Evolutionary conservation across 441 rosid species (phyloP).

Genomic region (Erysimum pusillum): DNA sequence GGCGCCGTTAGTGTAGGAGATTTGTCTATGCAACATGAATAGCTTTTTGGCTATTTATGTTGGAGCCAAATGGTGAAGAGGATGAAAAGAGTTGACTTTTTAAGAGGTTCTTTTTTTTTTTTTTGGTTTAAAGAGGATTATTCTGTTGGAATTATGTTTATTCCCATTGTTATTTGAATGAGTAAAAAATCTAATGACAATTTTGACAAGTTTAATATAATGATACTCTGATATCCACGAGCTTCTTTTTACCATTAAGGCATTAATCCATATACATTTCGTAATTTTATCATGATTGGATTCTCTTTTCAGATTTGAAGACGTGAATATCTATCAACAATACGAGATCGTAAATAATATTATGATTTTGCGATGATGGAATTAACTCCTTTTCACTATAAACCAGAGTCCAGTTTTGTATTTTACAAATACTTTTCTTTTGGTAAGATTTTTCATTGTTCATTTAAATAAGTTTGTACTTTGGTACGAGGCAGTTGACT

Average conservation of each 20-base stretch:
- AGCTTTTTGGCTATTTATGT: conserved; percentile 41
- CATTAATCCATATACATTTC: neutral
- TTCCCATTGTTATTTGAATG: conserved; percentile 34
- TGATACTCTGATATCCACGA: neutral
- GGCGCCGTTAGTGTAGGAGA: neutral
- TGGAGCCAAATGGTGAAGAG: conserved; percentile 24
- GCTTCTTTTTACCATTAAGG: neutral
- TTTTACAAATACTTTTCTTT: conserved; percentile 5
- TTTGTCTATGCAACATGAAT: neutral
- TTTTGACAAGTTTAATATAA: neutral
- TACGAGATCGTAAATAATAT: neutral
- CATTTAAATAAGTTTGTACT: neutral
- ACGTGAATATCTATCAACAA: neutral
- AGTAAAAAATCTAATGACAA: conserved; percentile 12
- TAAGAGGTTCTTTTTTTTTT: no score
- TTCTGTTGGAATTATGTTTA: conserved; percentile 37
- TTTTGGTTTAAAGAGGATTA: conserved; percentile 25
- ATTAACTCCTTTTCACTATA: conserved; percentile 8
- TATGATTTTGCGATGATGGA: neutral
- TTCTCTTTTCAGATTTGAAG: neutral
- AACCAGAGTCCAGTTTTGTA: neutral
- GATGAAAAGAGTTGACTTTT: conserved; percentile 45
- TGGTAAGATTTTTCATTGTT: neutral
- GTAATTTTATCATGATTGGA: neutral
- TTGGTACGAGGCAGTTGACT: conserved; percentile 36